Conservation (phyloP, 148 eudicot species). For the Nepenthes mirabilis region DNA sequence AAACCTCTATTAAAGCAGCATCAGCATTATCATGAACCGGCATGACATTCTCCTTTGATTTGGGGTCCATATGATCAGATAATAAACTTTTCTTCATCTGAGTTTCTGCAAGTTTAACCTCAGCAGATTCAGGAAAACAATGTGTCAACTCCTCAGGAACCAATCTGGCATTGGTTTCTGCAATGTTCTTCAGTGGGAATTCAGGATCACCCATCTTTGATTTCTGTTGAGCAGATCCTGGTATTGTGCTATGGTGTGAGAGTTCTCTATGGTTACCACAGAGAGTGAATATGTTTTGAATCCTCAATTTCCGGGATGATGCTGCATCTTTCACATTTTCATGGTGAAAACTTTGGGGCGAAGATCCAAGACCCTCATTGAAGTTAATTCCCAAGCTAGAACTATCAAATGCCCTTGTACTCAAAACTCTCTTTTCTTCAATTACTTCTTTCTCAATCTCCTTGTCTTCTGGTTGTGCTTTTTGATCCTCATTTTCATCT, state of each 20-base stretch:
- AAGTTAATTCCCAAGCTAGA: conserved; percentile 5
- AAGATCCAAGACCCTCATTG: neutral
- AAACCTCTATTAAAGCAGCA: conserved; percentile 41
- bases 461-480: conserved; percentile 32
- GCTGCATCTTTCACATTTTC: conserved; percentile 15
- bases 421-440: conserved; percentile 50
- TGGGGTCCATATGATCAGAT: conserved; percentile 1
- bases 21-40: conserved; percentile 16
- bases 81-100: neutral
- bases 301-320: conserved; percentile 40
- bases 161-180: neutral
- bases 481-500: conserved; percentile 27
- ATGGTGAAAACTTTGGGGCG: neutral
- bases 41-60: conserved; percentile 48
- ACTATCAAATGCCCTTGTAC: neutral
- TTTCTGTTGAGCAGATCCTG: conserved; percentile 18
- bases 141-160: neutral
- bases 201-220: conserved; percentile 10
- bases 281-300: conserved; percentile 73
- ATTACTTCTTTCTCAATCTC: conserved; percentile 87
- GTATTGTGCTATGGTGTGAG: conserved; percentile 24
- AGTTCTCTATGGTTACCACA: conserved; percentile 86
- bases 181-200: conserved; percentile 9
- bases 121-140: neutral
- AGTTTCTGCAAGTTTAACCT: conserved; percentile 1